These are phyloP conservation scores for Ophiostoma populinum DNA, from an alignment of 2,329 filamentous ascomycete genomes.

Conservation along the genomic window DNA sequence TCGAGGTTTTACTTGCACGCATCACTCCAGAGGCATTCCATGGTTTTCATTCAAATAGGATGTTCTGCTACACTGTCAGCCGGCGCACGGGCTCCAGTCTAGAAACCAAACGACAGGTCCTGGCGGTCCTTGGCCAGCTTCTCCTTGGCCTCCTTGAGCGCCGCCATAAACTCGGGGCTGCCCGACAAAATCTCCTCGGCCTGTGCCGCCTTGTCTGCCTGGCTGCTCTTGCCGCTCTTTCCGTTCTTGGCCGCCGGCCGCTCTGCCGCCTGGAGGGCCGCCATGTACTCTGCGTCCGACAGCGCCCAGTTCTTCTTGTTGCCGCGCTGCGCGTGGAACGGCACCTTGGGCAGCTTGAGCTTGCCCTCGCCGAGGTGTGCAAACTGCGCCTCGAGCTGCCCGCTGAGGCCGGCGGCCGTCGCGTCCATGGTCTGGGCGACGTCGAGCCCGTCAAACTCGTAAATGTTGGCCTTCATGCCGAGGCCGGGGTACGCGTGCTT, in stretches of 20 bases:
- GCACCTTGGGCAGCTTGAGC: no score
- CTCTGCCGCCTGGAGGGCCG: no score
- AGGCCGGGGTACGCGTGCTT: slow-evolving; percentile 93
- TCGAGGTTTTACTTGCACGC: no score
- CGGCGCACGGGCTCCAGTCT: no score
- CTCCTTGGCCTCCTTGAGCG: background rate
- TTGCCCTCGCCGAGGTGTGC: slow-evolving; percentile 36
- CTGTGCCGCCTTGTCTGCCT: no score
- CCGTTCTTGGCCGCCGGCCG: slow-evolving; percentile 34
- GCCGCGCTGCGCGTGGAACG: no score
- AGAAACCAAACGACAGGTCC: background rate
- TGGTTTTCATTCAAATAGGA: no score
- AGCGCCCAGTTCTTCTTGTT: no score
- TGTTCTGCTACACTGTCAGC: no score
- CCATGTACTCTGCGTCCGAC: no score
- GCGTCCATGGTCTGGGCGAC: slow-evolving; percentile 35
- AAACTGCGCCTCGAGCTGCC: slow-evolving; percentile 34
- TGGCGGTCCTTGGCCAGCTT: slow-evolving; percentile 4
- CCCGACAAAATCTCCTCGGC: slow-evolving; percentile 36
- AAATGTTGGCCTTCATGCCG: slow-evolving; percentile 97
- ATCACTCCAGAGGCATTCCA: no score
- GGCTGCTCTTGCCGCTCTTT: no score
- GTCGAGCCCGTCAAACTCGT: slow-evolving; percentile 59
- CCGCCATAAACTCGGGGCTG: slow-evolving; percentile 1
- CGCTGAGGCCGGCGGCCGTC: slow-evolving; percentile 24